Conservation (phyloP, 2,329 filamentous ascomycete genomes). For the Beauveria medogensis region DNA sequence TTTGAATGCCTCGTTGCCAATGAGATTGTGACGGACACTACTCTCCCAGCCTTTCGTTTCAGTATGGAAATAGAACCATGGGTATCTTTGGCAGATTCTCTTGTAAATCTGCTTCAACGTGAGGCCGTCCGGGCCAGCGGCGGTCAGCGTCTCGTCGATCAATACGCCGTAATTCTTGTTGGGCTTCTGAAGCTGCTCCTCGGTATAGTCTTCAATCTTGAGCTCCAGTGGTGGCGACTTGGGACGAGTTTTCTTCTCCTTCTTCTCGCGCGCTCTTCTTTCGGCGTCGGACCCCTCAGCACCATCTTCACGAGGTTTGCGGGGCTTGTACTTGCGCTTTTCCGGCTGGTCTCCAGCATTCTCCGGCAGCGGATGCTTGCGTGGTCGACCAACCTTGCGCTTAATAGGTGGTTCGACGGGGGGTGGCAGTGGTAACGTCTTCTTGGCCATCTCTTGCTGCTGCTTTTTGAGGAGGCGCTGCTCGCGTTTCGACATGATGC, state of each 20-base stretch:
- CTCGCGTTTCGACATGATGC: constrained; percentile 74
- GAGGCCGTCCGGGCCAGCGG: constrained; percentile 44
- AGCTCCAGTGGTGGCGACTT: constrained; percentile 54
- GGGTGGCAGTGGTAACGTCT: constrained; percentile 39
- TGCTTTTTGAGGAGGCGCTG: constrained; percentile 55
- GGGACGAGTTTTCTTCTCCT: constrained; percentile 49
- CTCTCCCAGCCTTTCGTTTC: constrained; percentile 60
- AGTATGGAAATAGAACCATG: constrained; percentile 51
- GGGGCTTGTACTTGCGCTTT: constrained; percentile 59
- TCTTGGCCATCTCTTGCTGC: constrained; percentile 39
- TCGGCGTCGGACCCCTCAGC: constrained; percentile 50
- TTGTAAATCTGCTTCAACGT: constrained; percentile 57
- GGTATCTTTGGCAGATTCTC: constrained; percentile 49
- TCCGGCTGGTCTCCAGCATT: constrained; percentile 45
- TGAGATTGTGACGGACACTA: constrained; percentile 56
- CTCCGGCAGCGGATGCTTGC: constrained; percentile 55
- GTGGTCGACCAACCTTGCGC: constrained; percentile 56
- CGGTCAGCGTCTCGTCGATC: constrained; percentile 51
- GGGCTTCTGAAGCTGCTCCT: constrained; percentile 51
- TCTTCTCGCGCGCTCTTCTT: constrained; percentile 47
- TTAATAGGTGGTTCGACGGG: constrained; percentile 46
- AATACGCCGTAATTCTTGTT: constrained; percentile 55
- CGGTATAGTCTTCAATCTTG: constrained; percentile 45
- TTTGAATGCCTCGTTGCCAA: constrained; percentile 52
- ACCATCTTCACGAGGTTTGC: constrained; percentile 49